These are phyloP conservation scores for Sabuloglossum arenarium DNA, from an alignment of 495 filamentous ascomycete genomes.

Conservation along the genomic window DNA sequence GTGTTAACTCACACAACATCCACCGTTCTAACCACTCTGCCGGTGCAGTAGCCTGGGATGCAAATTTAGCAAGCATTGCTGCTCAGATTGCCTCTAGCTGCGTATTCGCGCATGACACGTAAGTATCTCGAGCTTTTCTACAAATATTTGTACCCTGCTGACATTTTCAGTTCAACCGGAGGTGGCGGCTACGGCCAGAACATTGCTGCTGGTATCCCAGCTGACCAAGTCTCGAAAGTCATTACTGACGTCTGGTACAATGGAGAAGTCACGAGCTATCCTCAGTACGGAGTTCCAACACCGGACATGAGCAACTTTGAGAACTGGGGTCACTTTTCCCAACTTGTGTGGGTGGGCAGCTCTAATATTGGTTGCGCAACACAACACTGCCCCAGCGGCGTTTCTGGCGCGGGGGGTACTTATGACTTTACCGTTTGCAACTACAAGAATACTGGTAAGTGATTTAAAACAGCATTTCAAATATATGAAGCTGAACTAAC, in stretches of 20 bases:
- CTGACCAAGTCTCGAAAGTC: slow-evolving; percentile 33
- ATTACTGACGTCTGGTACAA: slow-evolving; percentile 75
- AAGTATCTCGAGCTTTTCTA: slow-evolving; percentile 19
- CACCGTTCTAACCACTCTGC: slow-evolving; percentile 72
- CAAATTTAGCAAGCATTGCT: slow-evolving; percentile 41
- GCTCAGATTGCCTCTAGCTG: slow-evolving; percentile 24
- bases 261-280: slow-evolving; percentile 37
- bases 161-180: slow-evolving; percentile 11
- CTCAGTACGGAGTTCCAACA: slow-evolving; percentile 19
- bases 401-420: slow-evolving; percentile 9
- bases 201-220: slow-evolving; percentile 33
- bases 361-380: slow-evolving; percentile 59
- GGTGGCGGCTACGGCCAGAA: slow-evolving; percentile 69
- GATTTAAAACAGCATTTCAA: not conserved
- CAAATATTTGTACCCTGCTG: not conserved
- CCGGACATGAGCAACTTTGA: slow-evolving; percentile 41
- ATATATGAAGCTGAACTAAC: not conserved
- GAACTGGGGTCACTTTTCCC: slow-evolving; percentile 70
- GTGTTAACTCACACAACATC: slow-evolving; percentile 61
- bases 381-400: slow-evolving; percentile 24
- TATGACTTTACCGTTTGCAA: slow-evolving; percentile 66
- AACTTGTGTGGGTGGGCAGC: slow-evolving; percentile 70
- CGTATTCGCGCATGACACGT: slow-evolving; percentile 57
- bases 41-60: slow-evolving; percentile 37
- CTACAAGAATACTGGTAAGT: slow-evolving; percentile 48